These are phyloP conservation scores for Emmonsiellopsis sp. DNA, from an alignment of 2,329 filamentous ascomycete genomes.

Conservation along the genomic window DNA sequence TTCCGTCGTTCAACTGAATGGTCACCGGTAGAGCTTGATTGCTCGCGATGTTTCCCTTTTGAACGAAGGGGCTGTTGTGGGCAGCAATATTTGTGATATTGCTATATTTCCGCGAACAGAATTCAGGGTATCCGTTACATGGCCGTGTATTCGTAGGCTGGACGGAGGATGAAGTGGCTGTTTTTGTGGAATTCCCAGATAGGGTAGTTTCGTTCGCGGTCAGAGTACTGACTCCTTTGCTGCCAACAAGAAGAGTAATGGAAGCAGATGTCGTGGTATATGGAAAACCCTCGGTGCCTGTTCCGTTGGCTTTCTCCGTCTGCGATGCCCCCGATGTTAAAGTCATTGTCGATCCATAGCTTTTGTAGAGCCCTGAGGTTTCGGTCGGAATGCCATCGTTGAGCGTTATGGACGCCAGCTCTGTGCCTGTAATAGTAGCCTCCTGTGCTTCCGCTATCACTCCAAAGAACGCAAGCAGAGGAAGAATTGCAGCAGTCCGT, in stretches of 20 bases:
- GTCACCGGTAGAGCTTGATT: conserved; percentile 64
- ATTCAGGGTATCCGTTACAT: conserved; percentile 70
- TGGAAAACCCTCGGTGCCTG: conserved; percentile 16
- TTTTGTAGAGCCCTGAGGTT: conserved; percentile 16
- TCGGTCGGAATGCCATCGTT: conserved; percentile 8
- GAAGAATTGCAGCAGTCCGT: background rate
- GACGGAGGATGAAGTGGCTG: conserved; percentile 37
- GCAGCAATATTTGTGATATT: conserved; percentile 71
- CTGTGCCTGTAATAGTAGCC: background rate
- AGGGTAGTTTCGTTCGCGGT: conserved; percentile 27
- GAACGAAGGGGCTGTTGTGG: conserved; percentile 74
- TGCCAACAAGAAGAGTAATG: conserved; percentile 31
- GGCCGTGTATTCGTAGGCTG: conserved; percentile 61
- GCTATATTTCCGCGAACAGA: conserved; percentile 67
- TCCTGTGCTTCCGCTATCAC: conserved; percentile 8
- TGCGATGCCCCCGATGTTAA: conserved; percentile 14
- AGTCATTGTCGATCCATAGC: conserved; percentile 16
- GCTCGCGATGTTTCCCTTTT: conserved; percentile 59
- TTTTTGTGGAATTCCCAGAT: conserved; percentile 39
- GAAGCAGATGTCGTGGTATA: conserved; percentile 27
- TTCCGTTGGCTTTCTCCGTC: conserved; percentile 14
- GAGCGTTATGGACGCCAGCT: background rate
- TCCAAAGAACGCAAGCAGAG: background rate
- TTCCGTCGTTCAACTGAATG: conserved; percentile 66
- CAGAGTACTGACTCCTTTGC: conserved; percentile 15